Base-by-base conservation (phyloP, 768 basidiomycete species). In the Mrakia blollopis region DNA sequence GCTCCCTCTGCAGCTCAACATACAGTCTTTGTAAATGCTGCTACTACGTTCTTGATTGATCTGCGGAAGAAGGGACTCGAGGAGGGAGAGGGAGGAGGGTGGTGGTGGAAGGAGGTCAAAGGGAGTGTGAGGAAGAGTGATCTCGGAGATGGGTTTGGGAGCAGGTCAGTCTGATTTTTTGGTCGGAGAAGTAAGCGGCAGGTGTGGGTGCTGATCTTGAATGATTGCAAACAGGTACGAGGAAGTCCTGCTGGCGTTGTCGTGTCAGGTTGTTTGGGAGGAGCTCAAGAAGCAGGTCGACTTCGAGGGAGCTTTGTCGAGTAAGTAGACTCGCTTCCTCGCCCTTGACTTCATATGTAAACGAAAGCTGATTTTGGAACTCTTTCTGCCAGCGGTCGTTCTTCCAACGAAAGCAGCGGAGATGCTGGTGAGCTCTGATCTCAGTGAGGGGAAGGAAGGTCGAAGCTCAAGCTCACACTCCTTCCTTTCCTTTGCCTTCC, bases 101-200 rank as follows among this genome's bases (percentile, higher is more conserved):
- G 37, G 65, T 44, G 65, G 37, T 68, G 65, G 65, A 39, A 35
- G 35, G 65, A 68, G 37, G 25, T 68, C 35, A 37, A 37, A 6
- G 65, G 65, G 37, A 41, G 35, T 16, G 65, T 41, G 35, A 68
- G 65, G 25, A 68, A 68, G 65, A 68, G 65, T n/a, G 65, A 68
- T 41, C 23, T 68, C 1, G 65, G 32, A 3, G 65, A 68, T 25
- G 65, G 21, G 37, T 68, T 35, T 39, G 65, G 65, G 65, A 37
- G 65, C 5, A 68, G 65, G 65, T 68, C 39, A 68, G 62, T 63
- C 62, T 18, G 3, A 28, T 35, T 4, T 23, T 16, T n/a, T n/a
- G n/a, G n/a, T n/a, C 3, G 32, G 1, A 63, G n/a, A 5, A 30
- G n/a, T 2, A 35, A 23, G 30, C 3, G 25, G 21, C 10, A 37